Evolutionary conservation across 1,284 basidiomycete species (phyloP).

Genomic region (Ceratobasidium sp.): DNA sequence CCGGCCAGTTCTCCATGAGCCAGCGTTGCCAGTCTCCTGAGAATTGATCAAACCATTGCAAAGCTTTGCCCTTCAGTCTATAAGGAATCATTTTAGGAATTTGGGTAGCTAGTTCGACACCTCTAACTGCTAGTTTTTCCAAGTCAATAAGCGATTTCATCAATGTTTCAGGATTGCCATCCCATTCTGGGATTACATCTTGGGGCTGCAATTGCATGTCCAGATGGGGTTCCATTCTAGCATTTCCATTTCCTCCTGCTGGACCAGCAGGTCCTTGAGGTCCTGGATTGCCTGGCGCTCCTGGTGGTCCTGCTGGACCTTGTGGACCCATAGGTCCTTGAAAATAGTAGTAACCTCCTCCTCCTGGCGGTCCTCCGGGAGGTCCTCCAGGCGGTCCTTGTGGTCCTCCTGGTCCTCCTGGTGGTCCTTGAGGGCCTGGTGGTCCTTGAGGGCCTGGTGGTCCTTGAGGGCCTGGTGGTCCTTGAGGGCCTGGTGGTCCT

Average conservation of each 20-base stretch:
- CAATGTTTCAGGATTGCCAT: constrained; percentile 2
- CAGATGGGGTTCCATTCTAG: not conserved
- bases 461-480: no score
- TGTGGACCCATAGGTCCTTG: not conserved
- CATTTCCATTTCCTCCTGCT: constrained; percentile 1
- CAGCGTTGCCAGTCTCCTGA: not conserved
- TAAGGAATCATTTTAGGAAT: not conserved
- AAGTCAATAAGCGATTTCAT: not conserved
- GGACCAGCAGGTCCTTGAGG: constrained; percentile 4
- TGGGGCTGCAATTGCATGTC: not conserved
- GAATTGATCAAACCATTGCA: not conserved
- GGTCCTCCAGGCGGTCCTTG: not conserved
- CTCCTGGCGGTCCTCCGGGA: not conserved
- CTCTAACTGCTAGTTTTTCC: constrained; percentile 6
- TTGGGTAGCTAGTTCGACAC: not conserved
- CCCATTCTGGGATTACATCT: constrained; percentile 5
- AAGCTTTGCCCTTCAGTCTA: not conserved
- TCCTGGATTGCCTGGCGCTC: not conserved
- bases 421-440: not conserved
- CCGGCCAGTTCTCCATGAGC: not conserved
- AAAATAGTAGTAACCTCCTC: not conserved
- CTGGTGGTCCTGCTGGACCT: constrained; percentile 6
- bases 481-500: no score
- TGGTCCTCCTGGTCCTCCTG: not conserved
- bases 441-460: no score